Percentiles rank a stretch among this genome's conserved stretches.
These are phyloP conservation scores for Acrocalymma vagum DNA, from an alignment of 2,329 filamentous ascomycete species.

Conservation along the genomic window DNA sequence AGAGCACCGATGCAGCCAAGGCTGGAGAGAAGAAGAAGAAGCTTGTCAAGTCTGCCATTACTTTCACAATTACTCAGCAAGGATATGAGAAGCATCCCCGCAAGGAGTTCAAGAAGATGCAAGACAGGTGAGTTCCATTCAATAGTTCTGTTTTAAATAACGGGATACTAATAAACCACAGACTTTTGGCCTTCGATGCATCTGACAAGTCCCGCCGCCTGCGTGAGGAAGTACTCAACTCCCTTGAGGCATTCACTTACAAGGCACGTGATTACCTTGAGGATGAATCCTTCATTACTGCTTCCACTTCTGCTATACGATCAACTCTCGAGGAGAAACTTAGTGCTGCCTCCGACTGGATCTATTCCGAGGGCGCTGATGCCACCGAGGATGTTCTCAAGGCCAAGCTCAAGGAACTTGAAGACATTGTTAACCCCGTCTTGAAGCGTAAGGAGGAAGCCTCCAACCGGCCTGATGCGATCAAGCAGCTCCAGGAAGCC, in stretches of 20 bases:
- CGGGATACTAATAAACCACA: slow-evolving; percentile 44
- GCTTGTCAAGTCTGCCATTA: slow-evolving; percentile 61
- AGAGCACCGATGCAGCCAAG: slow-evolving; percentile 60
- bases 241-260: slow-evolving; percentile 94
- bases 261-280: slow-evolving; percentile 83
- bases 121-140: slow-evolving; percentile 58
- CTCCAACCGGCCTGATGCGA: slow-evolving; percentile 72
- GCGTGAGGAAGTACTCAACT: slow-evolving; percentile 88
- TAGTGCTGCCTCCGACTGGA: slow-evolving; percentile 81
- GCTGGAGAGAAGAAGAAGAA: slow-evolving; percentile 58
- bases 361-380: slow-evolving; percentile 84
- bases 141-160: background rate
- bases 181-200: slow-evolving; percentile 82
- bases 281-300: slow-evolving; percentile 75
- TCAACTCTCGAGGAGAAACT: slow-evolving; percentile 72
- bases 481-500: slow-evolving; percentile 73
- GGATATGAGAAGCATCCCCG: slow-evolving; percentile 66
- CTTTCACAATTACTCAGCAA: slow-evolving; percentile 53
- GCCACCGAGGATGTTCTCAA: slow-evolving; percentile 79
- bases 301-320: slow-evolving; percentile 75
- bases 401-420: slow-evolving; percentile 77
- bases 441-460: slow-evolving; percentile 78
- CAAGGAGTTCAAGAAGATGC: slow-evolving; percentile 67
- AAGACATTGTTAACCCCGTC: slow-evolving; percentile 80
- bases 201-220: slow-evolving; percentile 81